Percentiles rank a stretch among this genome's conserved stretches.
Conservation (phyloP, 2,329 filamentous ascomycete species). For the Fusarium armeniacum region DNA sequence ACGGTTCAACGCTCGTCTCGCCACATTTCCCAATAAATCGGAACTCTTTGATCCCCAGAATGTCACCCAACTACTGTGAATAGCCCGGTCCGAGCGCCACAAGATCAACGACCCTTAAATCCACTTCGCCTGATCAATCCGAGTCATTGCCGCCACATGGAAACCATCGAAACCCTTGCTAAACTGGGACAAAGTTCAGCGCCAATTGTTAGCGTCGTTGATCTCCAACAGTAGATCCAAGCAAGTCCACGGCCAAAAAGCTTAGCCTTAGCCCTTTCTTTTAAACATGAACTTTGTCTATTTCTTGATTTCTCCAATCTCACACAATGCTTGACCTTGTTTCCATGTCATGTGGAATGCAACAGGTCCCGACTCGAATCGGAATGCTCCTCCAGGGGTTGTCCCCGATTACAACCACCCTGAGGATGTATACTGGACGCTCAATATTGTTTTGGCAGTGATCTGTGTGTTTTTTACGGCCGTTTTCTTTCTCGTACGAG, state of each 20-base stretch:
- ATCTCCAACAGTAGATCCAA: constrained; percentile 18
- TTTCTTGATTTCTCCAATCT: background rate
- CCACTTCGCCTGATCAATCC: background rate
- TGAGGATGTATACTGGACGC: constrained; percentile 41
- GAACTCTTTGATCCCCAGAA: background rate
- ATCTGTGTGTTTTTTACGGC: constrained; percentile 32
- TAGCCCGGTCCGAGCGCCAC: constrained; percentile 10
- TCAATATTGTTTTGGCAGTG: constrained; percentile 31
- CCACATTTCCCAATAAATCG: background rate
- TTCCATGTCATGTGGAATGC: constrained; percentile 44
- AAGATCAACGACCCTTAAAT: constrained; percentile 3
- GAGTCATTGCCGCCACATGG: constrained; percentile 29
- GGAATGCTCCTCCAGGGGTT: constrained; percentile 40
- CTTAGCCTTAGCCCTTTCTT: constrained; percentile 1
- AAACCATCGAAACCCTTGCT: constrained; percentile 3
- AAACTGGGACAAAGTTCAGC: constrained; percentile 17
- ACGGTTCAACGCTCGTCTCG: background rate
- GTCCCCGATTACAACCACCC: constrained; percentile 36
- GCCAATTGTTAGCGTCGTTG: constrained; percentile 19
- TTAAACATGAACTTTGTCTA: constrained; percentile 1
- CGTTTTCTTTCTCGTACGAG: constrained; percentile 29
- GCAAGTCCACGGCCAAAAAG: background rate
- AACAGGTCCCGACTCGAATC: constrained; percentile 46
- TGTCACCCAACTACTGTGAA: constrained; percentile 2
- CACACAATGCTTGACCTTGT: constrained; percentile 9